Evolutionary conservation across 306 rosid genomes (phyloP), one percentile per base, ranked within the genome.

Genomic region (Rubus idaeus): DNA sequence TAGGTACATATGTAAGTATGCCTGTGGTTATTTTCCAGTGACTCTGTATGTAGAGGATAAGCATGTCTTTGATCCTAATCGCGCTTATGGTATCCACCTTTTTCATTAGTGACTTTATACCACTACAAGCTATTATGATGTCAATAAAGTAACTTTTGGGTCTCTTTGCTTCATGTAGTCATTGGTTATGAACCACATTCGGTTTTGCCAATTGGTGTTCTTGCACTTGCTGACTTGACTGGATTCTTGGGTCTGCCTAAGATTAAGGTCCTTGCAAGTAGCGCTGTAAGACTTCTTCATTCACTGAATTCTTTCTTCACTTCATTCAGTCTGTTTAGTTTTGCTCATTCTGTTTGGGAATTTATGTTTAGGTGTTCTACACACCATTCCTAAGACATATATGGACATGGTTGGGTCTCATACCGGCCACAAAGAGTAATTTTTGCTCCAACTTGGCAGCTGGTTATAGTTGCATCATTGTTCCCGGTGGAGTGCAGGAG

Each of bases 401-500:
- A 80, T 92, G 99, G 97, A 92, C 97, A 61, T 95, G 99, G 99
- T 71, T 92, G 88, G 99, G 99, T 78, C 90, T 95, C 49, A 41
- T 92, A 8, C 67, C 97, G 8, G 99, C 88, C 12, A 47, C 96
- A 51, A 95, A 6, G 91, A 87, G 84, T 62, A 95, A 88, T 49
- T 95, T 92, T 47, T 41, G 70, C 75, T 88, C 97, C 84, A 78
- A 79, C 73, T 82, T 92, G 68, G 79, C 76, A 17, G 84, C 89
- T 70, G 99, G 97, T 44, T 88, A 87, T 82, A 92, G 99, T 85
- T 95, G 99, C 72, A 82, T 95, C 75, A 17, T 95, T 70, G 86
- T 95, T 64, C 99, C 99, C 26, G 99, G 99, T 50, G 99, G 99
- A 84, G 97, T 95, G 76, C 99, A 83, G 79, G 99, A 95, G 89